phyloP scores from a whole-genome alignment of 176 grass and related monocot species.

The Otatea glauca region DNA sequence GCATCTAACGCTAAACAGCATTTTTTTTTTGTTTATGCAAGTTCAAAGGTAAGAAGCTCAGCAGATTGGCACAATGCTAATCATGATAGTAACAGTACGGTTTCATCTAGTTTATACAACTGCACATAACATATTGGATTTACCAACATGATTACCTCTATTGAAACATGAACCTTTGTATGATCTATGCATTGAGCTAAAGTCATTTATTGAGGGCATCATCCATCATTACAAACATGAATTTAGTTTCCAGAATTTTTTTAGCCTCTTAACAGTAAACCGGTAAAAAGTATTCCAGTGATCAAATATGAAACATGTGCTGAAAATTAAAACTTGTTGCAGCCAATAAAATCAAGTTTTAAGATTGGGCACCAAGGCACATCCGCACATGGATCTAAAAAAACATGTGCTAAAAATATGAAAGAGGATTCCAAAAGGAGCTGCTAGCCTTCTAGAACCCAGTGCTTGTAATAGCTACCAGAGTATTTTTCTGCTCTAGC shows the following conservation, averaged over 20 bases:
- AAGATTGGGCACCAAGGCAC: not conserved
- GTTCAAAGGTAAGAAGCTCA: constrained; percentile 24
- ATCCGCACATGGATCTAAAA: not conserved
- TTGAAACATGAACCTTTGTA: not conserved
- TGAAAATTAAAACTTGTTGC: not conserved
- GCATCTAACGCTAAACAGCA: not conserved
- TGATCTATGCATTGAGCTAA: not conserved
- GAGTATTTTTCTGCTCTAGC: constrained; percentile 29
- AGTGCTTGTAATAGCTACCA: not conserved
- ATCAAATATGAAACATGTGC: constrained; percentile 4
- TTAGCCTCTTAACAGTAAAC: constrained; percentile 7
- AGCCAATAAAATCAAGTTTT: not conserved
- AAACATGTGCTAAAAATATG: constrained; percentile 13
- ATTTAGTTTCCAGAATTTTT: not conserved
- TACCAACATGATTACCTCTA: not conserved
- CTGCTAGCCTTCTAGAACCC: constrained; percentile 21
- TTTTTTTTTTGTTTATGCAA: constrained; percentile 19
- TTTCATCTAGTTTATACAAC: not conserved
- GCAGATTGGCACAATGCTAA: not conserved
- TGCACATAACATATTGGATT: constrained; percentile 15
- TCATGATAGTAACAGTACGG: not conserved
- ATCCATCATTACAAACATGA: not conserved
- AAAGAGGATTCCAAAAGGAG: not conserved
- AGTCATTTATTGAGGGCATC: not conserved
- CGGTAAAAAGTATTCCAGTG: not conserved